Percentiles rank a stretch among this genome's conserved stretches.
Conservation (phyloP, 2,329 filamentous ascomycete species). For the Coniochaeta pulveracea region DNA sequence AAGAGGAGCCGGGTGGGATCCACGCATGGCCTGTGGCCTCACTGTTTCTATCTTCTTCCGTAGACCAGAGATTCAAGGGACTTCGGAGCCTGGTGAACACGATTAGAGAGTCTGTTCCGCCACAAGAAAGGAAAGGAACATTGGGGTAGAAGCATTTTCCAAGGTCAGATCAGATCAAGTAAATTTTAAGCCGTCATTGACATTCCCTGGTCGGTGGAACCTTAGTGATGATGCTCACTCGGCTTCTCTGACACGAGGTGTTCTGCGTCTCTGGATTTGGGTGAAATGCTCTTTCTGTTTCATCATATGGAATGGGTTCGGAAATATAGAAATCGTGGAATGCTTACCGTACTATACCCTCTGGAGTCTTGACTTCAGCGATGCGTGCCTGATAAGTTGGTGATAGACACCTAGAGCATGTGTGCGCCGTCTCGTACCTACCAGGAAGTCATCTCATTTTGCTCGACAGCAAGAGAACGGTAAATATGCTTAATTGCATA, state of each 20-base stretch:
- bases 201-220: conserved; percentile 29
- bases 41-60: conserved; percentile 39
- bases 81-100: conserved; percentile 28
- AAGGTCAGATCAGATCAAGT: conserved; percentile 58
- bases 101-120: conserved; percentile 19
- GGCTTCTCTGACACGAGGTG: conserved; percentile 32
- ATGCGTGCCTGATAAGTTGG: too few species aligned
- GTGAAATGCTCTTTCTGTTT: conserved; percentile 17
- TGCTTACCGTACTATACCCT: too few species aligned
- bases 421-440: too few species aligned
- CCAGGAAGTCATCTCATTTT: too few species aligned
- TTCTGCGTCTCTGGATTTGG: conserved; percentile 24
- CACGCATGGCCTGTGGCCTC: conserved; percentile 75
- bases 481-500: too few species aligned
- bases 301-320: conserved; percentile 25
- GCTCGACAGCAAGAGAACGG: too few species aligned
- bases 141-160: conserved; percentile 2
- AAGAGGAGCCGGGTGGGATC: conserved; percentile 55
- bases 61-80: conserved; percentile 39
- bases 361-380: too few species aligned
- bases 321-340: too few species aligned
- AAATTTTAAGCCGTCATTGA: conserved; percentile 30
- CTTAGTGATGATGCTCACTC: conserved; percentile 29
- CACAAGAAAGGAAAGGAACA: conserved; percentile 14
- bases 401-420: too few species aligned